Evolutionary conservation across 1,139 yeast genomes (phyloP).

Genomic region (Scheffersomyces titani): DNA sequence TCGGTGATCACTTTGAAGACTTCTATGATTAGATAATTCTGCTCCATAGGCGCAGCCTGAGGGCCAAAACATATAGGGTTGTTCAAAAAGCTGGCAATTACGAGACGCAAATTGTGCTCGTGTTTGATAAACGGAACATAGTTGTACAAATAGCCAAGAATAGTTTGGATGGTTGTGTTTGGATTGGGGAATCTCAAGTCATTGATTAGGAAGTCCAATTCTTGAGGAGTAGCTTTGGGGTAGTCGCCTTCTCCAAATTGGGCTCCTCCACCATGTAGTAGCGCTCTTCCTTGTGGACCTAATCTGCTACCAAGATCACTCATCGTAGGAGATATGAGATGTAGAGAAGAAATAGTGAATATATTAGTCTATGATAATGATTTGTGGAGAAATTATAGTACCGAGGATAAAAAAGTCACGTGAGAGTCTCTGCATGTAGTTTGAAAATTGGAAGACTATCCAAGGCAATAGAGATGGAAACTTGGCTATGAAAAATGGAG

Average conservation of each 20-base stretch:
- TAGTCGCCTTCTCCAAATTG: background rate
- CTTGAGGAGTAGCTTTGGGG: conserved; percentile 34
- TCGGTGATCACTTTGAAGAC: conserved; percentile 50
- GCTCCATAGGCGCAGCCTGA: conserved; percentile 34
- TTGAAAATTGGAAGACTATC: no score
- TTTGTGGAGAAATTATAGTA: background rate
- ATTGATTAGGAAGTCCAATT: conserved; percentile 49
- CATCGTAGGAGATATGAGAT: conserved; percentile 1
- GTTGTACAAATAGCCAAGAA: conserved; percentile 56
- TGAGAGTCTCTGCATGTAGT: no score
- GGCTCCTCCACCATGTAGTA: conserved; percentile 3
- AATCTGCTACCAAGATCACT: conserved; percentile 12
- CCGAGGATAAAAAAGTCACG: background rate
- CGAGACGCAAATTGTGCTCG: conserved; percentile 53
- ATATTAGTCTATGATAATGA: background rate
- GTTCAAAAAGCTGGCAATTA: conserved; percentile 51
- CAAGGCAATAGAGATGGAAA: no score
- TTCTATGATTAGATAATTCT: conserved; percentile 44
- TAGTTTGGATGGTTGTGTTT: conserved; percentile 31
- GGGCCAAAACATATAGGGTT: conserved; percentile 47
- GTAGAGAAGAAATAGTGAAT: background rate
- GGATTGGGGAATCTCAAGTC: conserved; percentile 43
- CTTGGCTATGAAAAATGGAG: no score
- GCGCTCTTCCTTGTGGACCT: conserved; percentile 31
- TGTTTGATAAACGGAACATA: conserved; percentile 64